Base-by-base conservation (phyloP, 352 stramenopile species). In the Phytopythium chamaehyphon region DNA sequence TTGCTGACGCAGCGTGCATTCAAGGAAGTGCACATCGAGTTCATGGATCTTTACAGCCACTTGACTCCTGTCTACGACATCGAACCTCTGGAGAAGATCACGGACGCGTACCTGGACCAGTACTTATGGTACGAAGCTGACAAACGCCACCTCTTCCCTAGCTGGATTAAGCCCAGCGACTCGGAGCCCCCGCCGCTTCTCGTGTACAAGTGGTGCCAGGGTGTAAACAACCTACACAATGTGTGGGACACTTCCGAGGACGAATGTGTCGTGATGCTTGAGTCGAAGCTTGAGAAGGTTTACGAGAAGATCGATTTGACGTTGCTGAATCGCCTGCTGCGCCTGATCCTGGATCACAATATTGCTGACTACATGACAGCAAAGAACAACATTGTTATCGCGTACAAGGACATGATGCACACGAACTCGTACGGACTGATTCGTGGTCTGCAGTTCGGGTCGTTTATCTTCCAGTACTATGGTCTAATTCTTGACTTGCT, bases 331-430 rank as follows among this genome's bases (percentile, higher is more conserved):
- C 81, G 97, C 22, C 77, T 99, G 23, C 69, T 99, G 54, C 89
- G 97, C 10, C 76, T 99, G 44, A 99, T 99, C 73, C 83, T 99
- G 40, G 98, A 99, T 75, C 97, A 99, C 76, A 99, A 99, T 67
- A 99, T 99, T 59, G 97, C 97, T 11, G 97, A 99, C 64, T 99
- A 99, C 78, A 99, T 99, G 90, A 99, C 97, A 12, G 96, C 97
- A 4, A 99, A 99, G 83, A 99, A 99, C 79, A 99, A 99, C 70
- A 90, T 99, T 43, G 89, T 97, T 49, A 74, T 99, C 18, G 90
- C 88, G 40, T 98, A 97, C 89, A 99, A 99, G 75, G 97, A 99
- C 60, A 99, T 99, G 97, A 98, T 99, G 90, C 97, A 99, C 81
- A 99, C 97, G 18, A 99, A 99, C 79, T 97, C 89, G 31, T 99